phyloP scores from a whole-genome alignment of 768 basidiomycete genomes.

The Sporobolomyces pararoseus region DNA sequence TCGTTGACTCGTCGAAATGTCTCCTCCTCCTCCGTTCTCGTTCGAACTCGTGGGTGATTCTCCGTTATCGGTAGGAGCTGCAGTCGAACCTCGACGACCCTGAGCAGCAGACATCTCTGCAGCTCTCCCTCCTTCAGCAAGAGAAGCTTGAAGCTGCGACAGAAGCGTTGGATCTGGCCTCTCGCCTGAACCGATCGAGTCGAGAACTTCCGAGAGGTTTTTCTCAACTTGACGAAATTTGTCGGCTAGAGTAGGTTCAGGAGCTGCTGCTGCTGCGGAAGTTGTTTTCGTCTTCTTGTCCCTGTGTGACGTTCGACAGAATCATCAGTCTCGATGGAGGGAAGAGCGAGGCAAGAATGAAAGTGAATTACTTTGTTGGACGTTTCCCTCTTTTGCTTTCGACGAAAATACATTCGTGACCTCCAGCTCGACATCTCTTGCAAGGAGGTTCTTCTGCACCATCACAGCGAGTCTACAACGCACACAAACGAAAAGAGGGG shows the following conservation, averaged over 20 bases:
- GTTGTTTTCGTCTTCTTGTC: background rate
- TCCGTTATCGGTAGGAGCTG: background rate
- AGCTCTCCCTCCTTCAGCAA: constrained; percentile 16
- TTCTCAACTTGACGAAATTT: constrained; percentile 26
- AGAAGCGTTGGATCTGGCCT: constrained; percentile 10
- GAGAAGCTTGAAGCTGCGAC: constrained; percentile 19
- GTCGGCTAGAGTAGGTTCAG: constrained; percentile 13
- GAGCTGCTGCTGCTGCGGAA: background rate
- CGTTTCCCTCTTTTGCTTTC: constrained; percentile 36
- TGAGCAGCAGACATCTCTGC: background rate
- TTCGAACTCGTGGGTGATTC: background rate
- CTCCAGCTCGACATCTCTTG: constrained; percentile 25
- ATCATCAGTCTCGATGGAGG: background rate
- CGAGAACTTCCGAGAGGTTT: constrained; percentile 24
- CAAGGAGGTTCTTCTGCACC: constrained; percentile 32
- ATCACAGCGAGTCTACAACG: constrained; percentile 27
- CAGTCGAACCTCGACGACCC: constrained; percentile 2
- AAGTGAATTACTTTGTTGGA: constrained; percentile 5
- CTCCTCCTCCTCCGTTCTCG: background rate
- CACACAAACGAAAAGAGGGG: background rate
- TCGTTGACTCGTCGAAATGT: background rate
- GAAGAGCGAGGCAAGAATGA: too few relatives aligned
- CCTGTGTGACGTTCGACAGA: too few relatives aligned
- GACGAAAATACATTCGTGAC: constrained; percentile 33
- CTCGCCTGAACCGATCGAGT: constrained; percentile 30